Evolutionary conservation across 2,329 filamentous ascomycete species (phyloP).

Genomic region (Magnaporthiopsis poae): DNA sequence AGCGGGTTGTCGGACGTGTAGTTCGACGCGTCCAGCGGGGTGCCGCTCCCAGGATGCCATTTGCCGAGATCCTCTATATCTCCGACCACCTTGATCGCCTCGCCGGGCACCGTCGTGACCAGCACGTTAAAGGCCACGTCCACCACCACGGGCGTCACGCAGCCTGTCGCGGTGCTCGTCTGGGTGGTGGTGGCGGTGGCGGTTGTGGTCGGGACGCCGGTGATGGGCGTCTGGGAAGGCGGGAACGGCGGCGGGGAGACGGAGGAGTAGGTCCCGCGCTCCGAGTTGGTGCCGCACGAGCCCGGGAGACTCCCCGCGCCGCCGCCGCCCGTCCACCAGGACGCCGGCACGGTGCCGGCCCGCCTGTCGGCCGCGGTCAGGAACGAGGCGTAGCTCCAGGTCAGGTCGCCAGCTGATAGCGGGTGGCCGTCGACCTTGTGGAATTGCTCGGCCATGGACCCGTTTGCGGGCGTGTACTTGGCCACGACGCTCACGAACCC

Average conservation of each 20-base stretch:
- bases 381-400: conserved; percentile 66
- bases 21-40: conserved; percentile 45
- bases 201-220: conserved; percentile 16
- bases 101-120: conserved; percentile 47
- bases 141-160: conserved; percentile 5
- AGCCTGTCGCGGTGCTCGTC: conserved; percentile 9
- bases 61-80: conserved; percentile 47
- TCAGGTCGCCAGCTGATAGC: conserved; percentile 56
- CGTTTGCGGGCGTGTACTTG: conserved; percentile 51
- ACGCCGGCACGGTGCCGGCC: conserved; percentile 42
- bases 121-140: conserved; percentile 51
- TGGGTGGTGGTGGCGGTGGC: conserved; percentile 19
- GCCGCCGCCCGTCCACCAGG: conserved; percentile 42
- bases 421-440: conserved; percentile 41
- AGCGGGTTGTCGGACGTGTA: conserved; percentile 52
- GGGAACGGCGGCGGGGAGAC: conserved; percentile 41
- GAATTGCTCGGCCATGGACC: conserved; percentile 60
- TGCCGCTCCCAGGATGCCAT: conserved; percentile 47
- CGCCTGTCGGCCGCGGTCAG: conserved; percentile 52
- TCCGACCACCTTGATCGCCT: conserved; percentile 58
- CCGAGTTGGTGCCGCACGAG: conserved; percentile 36
- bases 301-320: conserved; percentile 30
- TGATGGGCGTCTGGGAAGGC: conserved; percentile 33
- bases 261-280: conserved; percentile 40
- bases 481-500: conserved; percentile 53